phyloP scores from a whole-genome alignment of 1,284 basidiomycete genomes.

The Ceratobasidium theobromae region DNA sequence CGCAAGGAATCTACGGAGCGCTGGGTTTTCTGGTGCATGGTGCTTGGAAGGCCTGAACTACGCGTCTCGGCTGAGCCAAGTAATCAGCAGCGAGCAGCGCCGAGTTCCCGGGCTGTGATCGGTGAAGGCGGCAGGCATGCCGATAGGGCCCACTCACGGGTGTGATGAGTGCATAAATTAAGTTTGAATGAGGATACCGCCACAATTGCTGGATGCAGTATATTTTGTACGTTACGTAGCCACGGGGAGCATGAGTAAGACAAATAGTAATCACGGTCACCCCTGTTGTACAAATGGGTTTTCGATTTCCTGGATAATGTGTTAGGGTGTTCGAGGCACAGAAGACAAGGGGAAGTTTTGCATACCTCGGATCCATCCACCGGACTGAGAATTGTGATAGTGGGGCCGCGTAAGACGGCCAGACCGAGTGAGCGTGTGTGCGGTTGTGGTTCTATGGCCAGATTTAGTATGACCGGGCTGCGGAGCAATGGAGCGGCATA shows the following conservation, averaged over 20 bases:
- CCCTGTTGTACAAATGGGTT: slow-evolving; percentile 64
- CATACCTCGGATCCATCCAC: slow-evolving; percentile 81
- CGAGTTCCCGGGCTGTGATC: too few species aligned
- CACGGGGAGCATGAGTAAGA: not conserved
- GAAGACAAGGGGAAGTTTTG: not conserved
- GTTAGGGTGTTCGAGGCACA: not conserved
- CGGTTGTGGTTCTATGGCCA: slow-evolving; percentile 58
- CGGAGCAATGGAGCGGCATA: slow-evolving; percentile 42
- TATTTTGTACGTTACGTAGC: not conserved
- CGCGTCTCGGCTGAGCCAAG: too few species aligned
- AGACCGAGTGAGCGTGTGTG: slow-evolving; percentile 74
- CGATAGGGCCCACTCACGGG: too few species aligned
- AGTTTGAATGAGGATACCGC: too few species aligned
- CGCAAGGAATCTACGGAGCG: too few species aligned
- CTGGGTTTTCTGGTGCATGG: too few species aligned
- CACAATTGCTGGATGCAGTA: too few species aligned
- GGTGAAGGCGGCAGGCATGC: too few species aligned
- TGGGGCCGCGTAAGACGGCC: slow-evolving; percentile 87
- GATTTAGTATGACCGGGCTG: slow-evolving; percentile 25
- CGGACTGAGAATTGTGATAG: slow-evolving; percentile 88
- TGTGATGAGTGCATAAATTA: too few species aligned
- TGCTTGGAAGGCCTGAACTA: too few species aligned
- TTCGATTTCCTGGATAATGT: slow-evolving; percentile 59
- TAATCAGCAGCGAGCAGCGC: too few species aligned
- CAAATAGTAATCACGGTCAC: not conserved